Conservation (phyloP, 805 yeast genomes). For the Zygotorulaspora sp. region DNA sequence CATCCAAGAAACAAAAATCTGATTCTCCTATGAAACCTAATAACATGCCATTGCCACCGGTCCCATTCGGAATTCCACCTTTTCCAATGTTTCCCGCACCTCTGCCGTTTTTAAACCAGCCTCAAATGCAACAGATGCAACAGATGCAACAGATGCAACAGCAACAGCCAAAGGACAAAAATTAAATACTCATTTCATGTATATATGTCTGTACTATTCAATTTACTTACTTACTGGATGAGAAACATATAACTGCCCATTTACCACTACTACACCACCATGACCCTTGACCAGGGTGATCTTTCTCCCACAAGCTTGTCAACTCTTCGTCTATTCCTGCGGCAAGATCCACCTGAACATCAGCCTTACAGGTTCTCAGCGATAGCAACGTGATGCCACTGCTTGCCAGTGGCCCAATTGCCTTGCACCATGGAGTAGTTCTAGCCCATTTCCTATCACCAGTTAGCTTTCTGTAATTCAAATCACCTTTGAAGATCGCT, state of each 20-base stretch:
- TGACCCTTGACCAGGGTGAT: conserved; percentile 60
- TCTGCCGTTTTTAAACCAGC: conserved; percentile 31
- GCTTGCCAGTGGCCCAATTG: conserved; percentile 63
- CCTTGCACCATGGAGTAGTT: conserved; percentile 65
- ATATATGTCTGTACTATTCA: background rate
- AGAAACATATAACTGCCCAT: conserved; percentile 83
- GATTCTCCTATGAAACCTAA: conserved; percentile 4
- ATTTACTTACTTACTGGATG: conserved; percentile 2
- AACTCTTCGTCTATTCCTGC: conserved; percentile 70
- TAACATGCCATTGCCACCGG: conserved; percentile 17
- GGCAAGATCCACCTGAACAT: conserved; percentile 81
- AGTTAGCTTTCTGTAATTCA: conserved; percentile 90
- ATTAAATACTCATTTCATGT: background rate
- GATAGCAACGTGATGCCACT: conserved; percentile 64
- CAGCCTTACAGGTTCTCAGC: conserved; percentile 93
- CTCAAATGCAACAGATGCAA: conserved; percentile 1
- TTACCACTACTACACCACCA: conserved; percentile 88
- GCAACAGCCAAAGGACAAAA: conserved; percentile 2
- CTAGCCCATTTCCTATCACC: conserved; percentile 88
- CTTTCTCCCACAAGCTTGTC: conserved; percentile 51
- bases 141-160: no score
- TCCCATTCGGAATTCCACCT: conserved; percentile 36
- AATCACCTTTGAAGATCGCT: conserved; percentile 88
- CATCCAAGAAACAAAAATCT: conserved; percentile 7
- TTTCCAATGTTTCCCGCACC: conserved; percentile 37